Evolutionary conservation across 345 rosid genomes (phyloP), one percentile per base, ranked within the genome.

Genomic region (Populus simonii): DNA sequence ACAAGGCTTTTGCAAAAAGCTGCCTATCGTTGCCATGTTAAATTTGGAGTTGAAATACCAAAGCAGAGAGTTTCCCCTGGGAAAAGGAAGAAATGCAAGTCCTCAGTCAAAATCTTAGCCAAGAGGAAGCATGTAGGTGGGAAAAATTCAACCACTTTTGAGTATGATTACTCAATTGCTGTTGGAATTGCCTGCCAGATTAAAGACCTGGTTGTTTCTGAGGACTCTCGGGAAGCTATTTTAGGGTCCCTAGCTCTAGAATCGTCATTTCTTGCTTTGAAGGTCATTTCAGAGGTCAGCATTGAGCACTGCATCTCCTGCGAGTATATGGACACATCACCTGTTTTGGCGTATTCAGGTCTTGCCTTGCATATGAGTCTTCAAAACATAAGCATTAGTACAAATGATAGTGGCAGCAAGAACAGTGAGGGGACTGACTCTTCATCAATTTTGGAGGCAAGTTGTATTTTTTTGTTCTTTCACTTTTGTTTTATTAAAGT

Each of bases 101-200:
- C 89, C 23, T 81, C 92, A 8, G 80, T 74, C 63, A 88, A 86
- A 83, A 66, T 61, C 75, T 85, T 87, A 29, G 88, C 82, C 41
- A 92, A 87, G 82, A 88, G 95, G 93, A 90, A 84, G 81, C 88
- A 87, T 80, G 82, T 75, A 51, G 79, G 88, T 29, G 84, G 87
- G 59, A 90, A 85, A 85, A 86, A 59, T 74, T 80, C 87, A 35
- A 77, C 87, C 45, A 87, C 79, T 86, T 89, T 93, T 68, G 84
- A 88, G 81, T 88, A 89, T 61, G 96, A 90, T 85, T 96, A 91
- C 82, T 82, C 68, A 68, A 80, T 85, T 80, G 86, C 94, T 81
- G 87, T 89, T 66, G 99, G 97, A 79, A 83, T 92, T 86, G 89
- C 98, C 45, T 96, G 98, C 97, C 98, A 96, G 74, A 83, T 96